Base-by-base conservation (phyloP, 2,329 filamentous ascomycete species). In the Pleurostoma richardsiae region DNA sequence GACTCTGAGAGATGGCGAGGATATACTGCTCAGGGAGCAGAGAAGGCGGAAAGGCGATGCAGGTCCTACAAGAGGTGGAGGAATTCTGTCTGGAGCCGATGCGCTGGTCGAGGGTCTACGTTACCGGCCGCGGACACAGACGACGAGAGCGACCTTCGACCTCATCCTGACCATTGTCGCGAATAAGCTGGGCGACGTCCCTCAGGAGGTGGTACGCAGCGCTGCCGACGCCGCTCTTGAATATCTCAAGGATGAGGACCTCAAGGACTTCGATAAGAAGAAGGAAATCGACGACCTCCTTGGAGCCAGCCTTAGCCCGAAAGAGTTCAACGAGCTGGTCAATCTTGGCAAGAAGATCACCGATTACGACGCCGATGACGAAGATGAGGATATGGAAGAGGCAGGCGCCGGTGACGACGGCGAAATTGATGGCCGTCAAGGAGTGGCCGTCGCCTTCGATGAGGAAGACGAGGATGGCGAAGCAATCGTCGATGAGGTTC, bases 261-360 rank as follows among this genome's bases (percentile, higher is more conserved):
- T 96, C 72, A 97, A 97, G 66, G 94, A 99, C 63, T 88, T 95
- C 50, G 94, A 99, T 65, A 96, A 95, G 75, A 99, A 99, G 74
- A 96, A 91, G 69, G 90, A 96, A 64, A 83, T 97, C 40, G 94
- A 99, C 58, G 94, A 97, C 54, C 83, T 97, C 49, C 68, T 99
- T 39, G 94, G 92, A n/a, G 79, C 79, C 33, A 83, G 83, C 1
- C 80, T 96, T 73, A 85, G 78, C 42, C 81, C 89, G 1, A 95
- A 96, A 63, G 86, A 96, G 64, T 99, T 97, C 72, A 97, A 97
- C 62, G 92, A 97, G 70, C 72, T 99, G 55, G 85, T 97, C 46
- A 99, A 96, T 62, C 73, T 99, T 40, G 90, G 91, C 54, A 99
- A 99, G 74, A 99, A 99, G 71, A 96, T 99, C 53, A 99, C 94